Percentiles rank a stretch among this genome's conserved stretches.
Evolutionary conservation across 257 asterid species (phyloP).

Genomic region (Petunia axillaris): DNA sequence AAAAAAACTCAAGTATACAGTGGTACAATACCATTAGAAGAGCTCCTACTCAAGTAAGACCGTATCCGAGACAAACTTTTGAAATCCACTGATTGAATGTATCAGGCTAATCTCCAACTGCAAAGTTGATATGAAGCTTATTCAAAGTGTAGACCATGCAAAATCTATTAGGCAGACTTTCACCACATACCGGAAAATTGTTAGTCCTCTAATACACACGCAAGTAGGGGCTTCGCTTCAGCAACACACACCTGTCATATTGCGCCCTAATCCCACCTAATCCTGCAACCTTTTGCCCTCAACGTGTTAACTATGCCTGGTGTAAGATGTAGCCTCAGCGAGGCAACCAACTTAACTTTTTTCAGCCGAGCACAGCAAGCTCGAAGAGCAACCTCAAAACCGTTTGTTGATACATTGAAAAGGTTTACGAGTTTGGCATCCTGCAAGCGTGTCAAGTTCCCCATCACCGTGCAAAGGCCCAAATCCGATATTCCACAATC

Average conservation of each 20-base stretch:
- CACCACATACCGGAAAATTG: neutral
- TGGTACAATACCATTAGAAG: too few species aligned
- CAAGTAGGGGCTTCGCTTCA: neutral
- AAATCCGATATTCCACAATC: conserved; percentile 56
- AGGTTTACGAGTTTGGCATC: conserved; percentile 64
- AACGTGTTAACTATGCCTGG: conserved; percentile 49
- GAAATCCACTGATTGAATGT: neutral
- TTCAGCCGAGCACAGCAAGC: conserved; percentile 56
- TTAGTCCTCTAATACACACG: neutral
- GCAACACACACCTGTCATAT: neutral
- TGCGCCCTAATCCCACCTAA: conserved; percentile 64
- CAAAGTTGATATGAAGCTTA: neutral
- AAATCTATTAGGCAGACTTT: neutral
- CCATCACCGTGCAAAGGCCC: conserved; percentile 74
- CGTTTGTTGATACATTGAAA: conserved; percentile 53
- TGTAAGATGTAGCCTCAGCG: conserved; percentile 49
- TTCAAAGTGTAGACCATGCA: neutral
- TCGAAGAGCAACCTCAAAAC: conserved; percentile 65
- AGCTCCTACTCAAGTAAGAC: neutral
- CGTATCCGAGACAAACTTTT: neutral
- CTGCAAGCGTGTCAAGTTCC: conserved; percentile 65
- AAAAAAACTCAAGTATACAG: too few species aligned
- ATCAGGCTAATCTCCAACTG: neutral
- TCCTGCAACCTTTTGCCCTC: conserved; percentile 61
- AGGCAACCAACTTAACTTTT: conserved; percentile 59